Evolutionary conservation across 169 alveolate genomes (phyloP).

Genomic region (Cryptosporidium felis): DNA sequence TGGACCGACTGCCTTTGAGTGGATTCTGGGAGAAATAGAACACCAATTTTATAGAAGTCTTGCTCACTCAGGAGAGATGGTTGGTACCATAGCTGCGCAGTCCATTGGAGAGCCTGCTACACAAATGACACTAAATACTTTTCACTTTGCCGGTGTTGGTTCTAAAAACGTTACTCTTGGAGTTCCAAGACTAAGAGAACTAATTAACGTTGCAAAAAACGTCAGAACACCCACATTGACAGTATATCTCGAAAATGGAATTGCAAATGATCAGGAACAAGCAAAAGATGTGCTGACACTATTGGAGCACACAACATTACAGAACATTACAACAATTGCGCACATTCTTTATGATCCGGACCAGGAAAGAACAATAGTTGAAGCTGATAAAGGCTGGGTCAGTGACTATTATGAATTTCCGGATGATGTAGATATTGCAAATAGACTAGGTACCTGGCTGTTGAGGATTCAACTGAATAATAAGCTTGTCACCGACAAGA

Average conservation of each 20-base stretch:
- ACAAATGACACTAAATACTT: slow-evolving; percentile 99
- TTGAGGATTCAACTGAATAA: slow-evolving; percentile 94
- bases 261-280: slow-evolving; percentile 88
- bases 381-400: slow-evolving; percentile 92
- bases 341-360: slow-evolving; percentile 98
- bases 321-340: slow-evolving; percentile 88
- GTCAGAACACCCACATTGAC: slow-evolving; percentile 98
- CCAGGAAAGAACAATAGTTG: slow-evolving; percentile 91
- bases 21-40: slow-evolving; percentile 97
- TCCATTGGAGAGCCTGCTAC: slow-evolving; percentile 99
- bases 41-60: slow-evolving; percentile 92
- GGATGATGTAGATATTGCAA: slow-evolving; percentile 84
- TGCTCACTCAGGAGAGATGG: slow-evolving; percentile 99
- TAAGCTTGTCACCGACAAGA: slow-evolving; percentile 93
- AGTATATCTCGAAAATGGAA: slow-evolving; percentile 87
- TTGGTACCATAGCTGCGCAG: slow-evolving; percentile 99
- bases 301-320: slow-evolving; percentile 95
- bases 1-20: slow-evolving; percentile 92
- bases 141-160: slow-evolving; percentile 99
- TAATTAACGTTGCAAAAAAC: slow-evolving; percentile 97
- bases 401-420: slow-evolving; percentile 94
- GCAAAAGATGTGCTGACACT: slow-evolving; percentile 93
- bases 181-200: slow-evolving; percentile 98
- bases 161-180: slow-evolving; percentile 99
- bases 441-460: slow-evolving; percentile 90